Base-by-base conservation (phyloP, 495 filamentous ascomycete species). In the Bombardia bombarda region DNA sequence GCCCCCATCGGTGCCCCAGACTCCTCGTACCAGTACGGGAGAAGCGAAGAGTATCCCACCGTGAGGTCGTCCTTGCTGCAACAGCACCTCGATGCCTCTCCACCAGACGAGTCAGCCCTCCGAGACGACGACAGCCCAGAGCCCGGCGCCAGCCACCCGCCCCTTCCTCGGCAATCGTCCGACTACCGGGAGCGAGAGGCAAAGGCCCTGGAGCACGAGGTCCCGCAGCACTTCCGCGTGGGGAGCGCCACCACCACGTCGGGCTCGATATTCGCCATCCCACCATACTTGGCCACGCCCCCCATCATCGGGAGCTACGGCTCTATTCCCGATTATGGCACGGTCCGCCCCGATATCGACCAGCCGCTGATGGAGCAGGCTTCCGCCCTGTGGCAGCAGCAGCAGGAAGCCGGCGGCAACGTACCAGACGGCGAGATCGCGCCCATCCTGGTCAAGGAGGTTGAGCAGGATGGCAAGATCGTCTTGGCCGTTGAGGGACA, bases 391-490 rank as follows among this genome's bases (percentile, higher is more conserved):
- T 88, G 84, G 68, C 71, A 66, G 32, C 79, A 89, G 49, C 84
- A 90, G 48, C 79, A 84, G 53, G 55, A 72, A 35, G 67, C 68
- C 8, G 64, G 59, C 1, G 57, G 55, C 5, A 61, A 63, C 23
- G 46, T 60, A 14, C 60, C 67, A 1, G 73, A 87, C 44, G 78
- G 79, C 19, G 87, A 88, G 56, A 67, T 82, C 26, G 80, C 84
- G 50, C 87, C 87, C 1, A 70, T 98, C 37, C 59, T 96, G 18
- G 80, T 96, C 33, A 93, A 87, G 62, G 80, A 87, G 56, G 77
- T 95, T 6, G 82, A 93, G 60, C 86, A 92, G 55, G 89, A 94
- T 58, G 92, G 92, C 19, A 86, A 84, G 45, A 69, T 88, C 14
- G 78, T 93, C 21, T 72, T 84, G 54, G 73, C 90, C 20, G 79